These are phyloP conservation scores for Trichaptum fuscoviolaceum DNA, from an alignment of 768 basidiomycete genomes.

Conservation along the genomic window DNA sequence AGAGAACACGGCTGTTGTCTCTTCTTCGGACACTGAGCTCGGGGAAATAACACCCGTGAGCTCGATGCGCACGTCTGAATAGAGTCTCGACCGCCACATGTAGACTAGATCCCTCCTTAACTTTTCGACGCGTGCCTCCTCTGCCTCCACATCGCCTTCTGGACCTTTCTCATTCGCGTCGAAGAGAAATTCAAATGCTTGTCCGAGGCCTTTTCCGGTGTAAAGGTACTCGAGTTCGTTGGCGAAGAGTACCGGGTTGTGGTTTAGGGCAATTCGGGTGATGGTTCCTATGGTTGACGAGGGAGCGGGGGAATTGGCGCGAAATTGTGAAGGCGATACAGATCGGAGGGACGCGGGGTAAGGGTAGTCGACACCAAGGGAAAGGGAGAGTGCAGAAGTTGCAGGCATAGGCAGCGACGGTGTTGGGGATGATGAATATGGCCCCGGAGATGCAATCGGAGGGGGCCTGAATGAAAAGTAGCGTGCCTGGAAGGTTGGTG, in stretches of 20 bases:
- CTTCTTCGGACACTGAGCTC: slow-evolving; percentile 46
- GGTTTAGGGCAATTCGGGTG: slow-evolving; percentile 59
- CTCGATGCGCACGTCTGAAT: slow-evolving; percentile 84
- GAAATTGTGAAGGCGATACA: slow-evolving; percentile 41
- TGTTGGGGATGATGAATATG: slow-evolving; percentile 43
- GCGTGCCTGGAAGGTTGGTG: slow-evolving; percentile 83
- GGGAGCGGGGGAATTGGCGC: slow-evolving; percentile 31
- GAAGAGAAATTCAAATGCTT: slow-evolving; percentile 83
- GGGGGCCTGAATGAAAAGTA: slow-evolving; percentile 78
- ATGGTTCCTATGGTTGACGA: slow-evolving; percentile 37
- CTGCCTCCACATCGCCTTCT: slow-evolving; percentile 37
- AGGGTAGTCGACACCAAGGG: slow-evolving; percentile 37
- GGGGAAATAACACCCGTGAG: slow-evolving; percentile 62
- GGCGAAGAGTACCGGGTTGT: slow-evolving; percentile 76
- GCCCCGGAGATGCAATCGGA: slow-evolving; percentile 44
- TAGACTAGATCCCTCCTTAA: slow-evolving; percentile 90
- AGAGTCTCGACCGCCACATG: slow-evolving; percentile 95
- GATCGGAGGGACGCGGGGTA: slow-evolving; percentile 41
- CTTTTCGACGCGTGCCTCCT: slow-evolving; percentile 68
- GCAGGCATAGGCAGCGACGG: slow-evolving; percentile 46
- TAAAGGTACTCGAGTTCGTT: slow-evolving; percentile 94
- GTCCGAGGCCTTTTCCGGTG: slow-evolving; percentile 84
- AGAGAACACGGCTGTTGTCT: slow-evolving; percentile 78
- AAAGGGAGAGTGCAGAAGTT: slow-evolving; percentile 58
- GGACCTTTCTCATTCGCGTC: slow-evolving; percentile 45